phyloP scores from a whole-genome alignment of 495 filamentous ascomycete species.

The Aspergillus coremiiformis region DNA sequence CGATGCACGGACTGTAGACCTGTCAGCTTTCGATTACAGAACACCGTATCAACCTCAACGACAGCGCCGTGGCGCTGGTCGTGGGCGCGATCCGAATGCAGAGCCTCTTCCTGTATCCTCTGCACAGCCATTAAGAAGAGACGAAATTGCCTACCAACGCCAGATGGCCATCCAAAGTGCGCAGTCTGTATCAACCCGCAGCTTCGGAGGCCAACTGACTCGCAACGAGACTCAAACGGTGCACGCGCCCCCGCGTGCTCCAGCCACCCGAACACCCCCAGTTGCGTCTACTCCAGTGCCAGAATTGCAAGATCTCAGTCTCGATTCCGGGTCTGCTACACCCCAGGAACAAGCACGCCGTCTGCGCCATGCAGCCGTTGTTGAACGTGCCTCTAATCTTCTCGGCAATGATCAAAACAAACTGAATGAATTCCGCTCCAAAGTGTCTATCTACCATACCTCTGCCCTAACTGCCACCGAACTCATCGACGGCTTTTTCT shows the following conservation, averaged over 20 bases:
- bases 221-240: conserved; percentile 43
- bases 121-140: conserved; percentile 74
- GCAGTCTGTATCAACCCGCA: conserved; percentile 67
- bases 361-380: conserved; percentile 64
- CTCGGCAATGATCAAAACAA: conserved; percentile 67
- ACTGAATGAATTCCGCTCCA: conserved; percentile 63
- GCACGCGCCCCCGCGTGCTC: conserved; percentile 37
- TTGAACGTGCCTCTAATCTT: conserved; percentile 75
- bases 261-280: conserved; percentile 35
- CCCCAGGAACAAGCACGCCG: conserved; percentile 74
- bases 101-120: conserved; percentile 71
- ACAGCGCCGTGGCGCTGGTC: conserved; percentile 53
- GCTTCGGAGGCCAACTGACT: conserved; percentile 75
- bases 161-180: conserved; percentile 86
- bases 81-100: conserved; percentile 67
- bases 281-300: conserved; percentile 32
- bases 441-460: conserved; percentile 67
- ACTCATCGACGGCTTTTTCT: conserved; percentile 73
- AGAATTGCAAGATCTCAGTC: conserved; percentile 34
- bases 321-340: conserved; percentile 36
- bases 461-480: conserved; percentile 59
- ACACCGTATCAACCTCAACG: conserved; percentile 60
- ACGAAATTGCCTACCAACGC: conserved; percentile 86
- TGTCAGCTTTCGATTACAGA: conserved; percentile 76
- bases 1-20: conserved; percentile 79